Evolutionary conservation across 768 basidiomycete genomes (phyloP), one percentile per base, ranked within the genome.

Genomic region (Amanita pseudoporphyria): DNA sequence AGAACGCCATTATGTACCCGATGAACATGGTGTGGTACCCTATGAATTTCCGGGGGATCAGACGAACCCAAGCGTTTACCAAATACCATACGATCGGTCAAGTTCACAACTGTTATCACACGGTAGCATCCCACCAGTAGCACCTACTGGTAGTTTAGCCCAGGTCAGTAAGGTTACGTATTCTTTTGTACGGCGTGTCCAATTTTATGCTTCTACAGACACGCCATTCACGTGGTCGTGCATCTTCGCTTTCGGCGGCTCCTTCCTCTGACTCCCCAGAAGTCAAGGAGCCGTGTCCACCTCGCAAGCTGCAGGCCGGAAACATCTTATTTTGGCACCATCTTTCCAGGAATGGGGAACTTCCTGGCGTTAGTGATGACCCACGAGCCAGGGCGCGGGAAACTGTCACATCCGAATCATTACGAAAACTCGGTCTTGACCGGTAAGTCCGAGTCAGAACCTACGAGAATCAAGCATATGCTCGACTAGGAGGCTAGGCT

Each of bases 281-380:
- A 50, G 67, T 67, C 51, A 67, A 68, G 53, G 73, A 76, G 47
- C 58, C 60, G 6, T 65, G 70, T 33, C 52, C 45, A 49, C 62
- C 64, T 32, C 67, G 65, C 50, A 68, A 63, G 42, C 73, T 82
- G 28, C 70, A 66, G 57, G 67, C 71, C 9, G 85, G 85, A 18
- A 83, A 86, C 53, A 59, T 78, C 9, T 66, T 88, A 14, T 85
- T 74, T 58, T 89, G 86, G 86, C 84, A 88, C 60, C 81, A 87
- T 56, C 79, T 88, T 52, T 63, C 72, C 42, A 78, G 77, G 55
- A 75, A 71, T 52, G 86, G 86, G 10, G 86, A 88, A 63, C 83
- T 86, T 52, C 79, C 83, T 35, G 81, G 76, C 22, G 81, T 84
- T 9, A 63, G 62, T 45, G 79, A 87, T 53, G 79, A 87, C 62